Conservation (phyloP, 768 basidiomycete genomes). For the Leucogyrophana mollusca region DNA sequence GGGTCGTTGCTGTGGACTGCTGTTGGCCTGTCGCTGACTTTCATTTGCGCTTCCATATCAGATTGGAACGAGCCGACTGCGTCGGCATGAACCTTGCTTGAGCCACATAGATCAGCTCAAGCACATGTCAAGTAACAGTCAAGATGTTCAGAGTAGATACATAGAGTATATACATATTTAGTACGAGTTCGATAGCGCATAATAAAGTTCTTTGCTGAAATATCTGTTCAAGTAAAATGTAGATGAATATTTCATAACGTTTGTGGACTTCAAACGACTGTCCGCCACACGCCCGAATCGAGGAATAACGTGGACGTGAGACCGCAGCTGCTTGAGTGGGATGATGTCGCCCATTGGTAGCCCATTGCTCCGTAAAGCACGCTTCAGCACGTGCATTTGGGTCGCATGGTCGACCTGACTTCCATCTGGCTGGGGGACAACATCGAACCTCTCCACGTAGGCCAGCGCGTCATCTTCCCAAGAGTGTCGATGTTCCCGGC, state of each 20-base stretch:
- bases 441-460: constrained; percentile 24
- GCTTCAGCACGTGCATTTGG: constrained; percentile 20
- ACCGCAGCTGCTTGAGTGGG: constrained; percentile 20
- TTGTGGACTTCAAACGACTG: constrained; percentile 15
- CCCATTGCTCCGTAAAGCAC: constrained; percentile 9
- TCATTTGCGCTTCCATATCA: no score
- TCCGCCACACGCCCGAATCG: constrained; percentile 23
- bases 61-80: no score
- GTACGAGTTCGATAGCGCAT: no score
- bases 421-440: constrained; percentile 19
- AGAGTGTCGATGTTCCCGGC: no score
- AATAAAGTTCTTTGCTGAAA: constrained; percentile 26
- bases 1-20: no score
- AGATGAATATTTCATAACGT: constrained; percentile 14
- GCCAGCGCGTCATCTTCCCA: constrained; percentile 15
- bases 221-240: constrained; percentile 31
- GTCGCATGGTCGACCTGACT: constrained; percentile 13
- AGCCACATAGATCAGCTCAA: no score
- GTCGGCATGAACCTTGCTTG: no score
- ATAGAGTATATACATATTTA: no score
- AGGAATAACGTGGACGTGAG: constrained; percentile 23
- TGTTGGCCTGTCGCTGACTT: no score
- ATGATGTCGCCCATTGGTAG: constrained; percentile 23
- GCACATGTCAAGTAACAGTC: no score
- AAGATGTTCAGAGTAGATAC: no score